These are phyloP conservation scores for Naganishia liquefaciens DNA, from an alignment of 1,284 basidiomycete genomes.

Conservation along the genomic window DNA sequence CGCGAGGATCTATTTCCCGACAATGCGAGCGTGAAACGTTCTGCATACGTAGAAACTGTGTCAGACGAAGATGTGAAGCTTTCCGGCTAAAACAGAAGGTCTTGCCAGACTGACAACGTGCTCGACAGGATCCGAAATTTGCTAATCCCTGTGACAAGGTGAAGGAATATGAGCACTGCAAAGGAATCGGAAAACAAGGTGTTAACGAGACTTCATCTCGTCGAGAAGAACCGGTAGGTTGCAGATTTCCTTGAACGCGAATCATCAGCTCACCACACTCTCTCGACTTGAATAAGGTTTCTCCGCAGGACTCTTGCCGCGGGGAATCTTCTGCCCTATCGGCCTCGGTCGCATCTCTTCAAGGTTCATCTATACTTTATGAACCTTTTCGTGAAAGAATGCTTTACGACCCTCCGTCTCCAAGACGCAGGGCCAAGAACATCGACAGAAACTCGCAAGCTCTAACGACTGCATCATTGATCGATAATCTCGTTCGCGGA, in stretches of 20 bases:
- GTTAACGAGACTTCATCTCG: too few relatives aligned
- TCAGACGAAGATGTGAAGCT: constrained; percentile 44
- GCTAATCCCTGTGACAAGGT: neutral
- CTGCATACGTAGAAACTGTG: constrained; percentile 50
- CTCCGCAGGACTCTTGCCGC: too few relatives aligned
- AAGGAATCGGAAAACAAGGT: too few relatives aligned
- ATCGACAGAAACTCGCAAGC: constrained; percentile 35
- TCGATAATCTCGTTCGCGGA: constrained; percentile 44
- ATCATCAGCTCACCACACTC: too few relatives aligned
- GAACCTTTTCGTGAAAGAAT: neutral
- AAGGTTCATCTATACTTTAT: constrained; percentile 2
- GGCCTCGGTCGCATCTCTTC: neutral
- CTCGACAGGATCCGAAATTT: neutral
- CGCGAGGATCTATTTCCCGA: constrained; percentile 6
- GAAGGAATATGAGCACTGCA: neutral
- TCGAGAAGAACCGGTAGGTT: too few relatives aligned
- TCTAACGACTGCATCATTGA: constrained; percentile 44
- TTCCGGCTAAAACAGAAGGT: neutral
- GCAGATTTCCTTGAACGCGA: too few relatives aligned
- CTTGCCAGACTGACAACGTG: neutral
- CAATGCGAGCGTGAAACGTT: constrained; percentile 37
- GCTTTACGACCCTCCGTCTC: neutral
- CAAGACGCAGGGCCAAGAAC: neutral
- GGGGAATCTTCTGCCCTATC: too few relatives aligned
- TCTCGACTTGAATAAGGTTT: too few relatives aligned